Percentiles rank a stretch among this genome's conserved stretches.
Evolutionary conservation across 495 filamentous ascomycete species (phyloP).

Genomic region (Xylaria grammica): DNA sequence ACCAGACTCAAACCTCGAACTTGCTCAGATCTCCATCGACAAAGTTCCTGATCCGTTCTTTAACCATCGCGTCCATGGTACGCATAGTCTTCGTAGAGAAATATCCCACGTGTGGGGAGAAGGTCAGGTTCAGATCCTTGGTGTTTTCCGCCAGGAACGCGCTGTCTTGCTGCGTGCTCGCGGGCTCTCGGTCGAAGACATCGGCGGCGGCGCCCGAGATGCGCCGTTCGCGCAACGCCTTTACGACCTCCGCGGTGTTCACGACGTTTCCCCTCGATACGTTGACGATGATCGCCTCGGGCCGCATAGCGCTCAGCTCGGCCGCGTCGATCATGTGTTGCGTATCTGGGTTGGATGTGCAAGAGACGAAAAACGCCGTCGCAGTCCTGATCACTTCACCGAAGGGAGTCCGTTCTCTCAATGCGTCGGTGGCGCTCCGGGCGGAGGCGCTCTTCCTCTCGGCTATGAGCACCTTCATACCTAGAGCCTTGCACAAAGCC

Average conservation of each 20-base stretch:
- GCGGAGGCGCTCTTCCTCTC: slow-evolving; percentile 45
- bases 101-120: slow-evolving; percentile 37
- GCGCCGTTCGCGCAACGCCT: slow-evolving; percentile 48
- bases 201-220: slow-evolving; percentile 59
- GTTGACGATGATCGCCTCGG: slow-evolving; percentile 56
- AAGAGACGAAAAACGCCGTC: slow-evolving; percentile 54
- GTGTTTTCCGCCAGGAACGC: slow-evolving; percentile 29
- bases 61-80: slow-evolving; percentile 24
- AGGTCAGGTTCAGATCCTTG: slow-evolving; percentile 35
- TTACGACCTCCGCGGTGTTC: slow-evolving; percentile 51
- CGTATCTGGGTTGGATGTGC: slow-evolving; percentile 46
- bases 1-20: slow-evolving; percentile 6
- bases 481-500: slow-evolving; percentile 40
- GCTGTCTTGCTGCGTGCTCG: slow-evolving; percentile 29
- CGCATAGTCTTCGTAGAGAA: slow-evolving; percentile 22
- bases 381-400: slow-evolving; percentile 44
- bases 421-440: slow-evolving; percentile 14
- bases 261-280: slow-evolving; percentile 60
- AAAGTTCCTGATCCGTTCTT: slow-evolving; percentile 19
- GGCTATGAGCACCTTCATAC: slow-evolving; percentile 56
- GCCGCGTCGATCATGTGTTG: slow-evolving; percentile 46
- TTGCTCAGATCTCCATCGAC: slow-evolving; percentile 3
- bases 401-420: slow-evolving; percentile 44
- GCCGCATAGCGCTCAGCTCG: slow-evolving; percentile 53
- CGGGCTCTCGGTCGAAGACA: slow-evolving; percentile 58